Percentiles rank a stretch among this genome's conserved stretches.
Evolutionary conservation across 768 basidiomycete genomes (phyloP).

Genomic region (Pleurotus ostreatus): DNA sequence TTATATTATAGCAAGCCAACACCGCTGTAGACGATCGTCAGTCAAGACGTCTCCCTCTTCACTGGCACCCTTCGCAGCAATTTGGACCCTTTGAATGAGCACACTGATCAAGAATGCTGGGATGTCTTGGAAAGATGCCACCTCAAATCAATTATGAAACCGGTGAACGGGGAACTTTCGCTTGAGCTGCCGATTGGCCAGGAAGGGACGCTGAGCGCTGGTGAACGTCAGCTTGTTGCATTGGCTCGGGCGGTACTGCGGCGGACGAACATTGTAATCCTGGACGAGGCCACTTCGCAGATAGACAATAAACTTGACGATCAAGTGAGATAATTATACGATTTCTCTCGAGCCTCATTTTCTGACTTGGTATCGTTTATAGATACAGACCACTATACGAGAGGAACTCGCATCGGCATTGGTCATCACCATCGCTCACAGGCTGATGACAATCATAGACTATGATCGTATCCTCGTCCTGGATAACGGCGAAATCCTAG

Average conservation of each 20-base stretch:
- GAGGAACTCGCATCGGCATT: conserved; percentile 69
- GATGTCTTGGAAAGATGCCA: conserved; percentile 67
- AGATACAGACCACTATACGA: conserved; percentile 69
- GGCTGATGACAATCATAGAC: conserved; percentile 73
- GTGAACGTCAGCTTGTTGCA: conserved; percentile 74
- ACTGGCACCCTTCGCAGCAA: conserved; percentile 71
- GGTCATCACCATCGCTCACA: conserved; percentile 82
- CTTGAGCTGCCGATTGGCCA: conserved; percentile 65
- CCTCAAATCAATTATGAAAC: conserved; percentile 40
- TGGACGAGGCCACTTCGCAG: conserved; percentile 79
- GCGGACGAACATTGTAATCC: conserved; percentile 61
- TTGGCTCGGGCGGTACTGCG: conserved; percentile 67
- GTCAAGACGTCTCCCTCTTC: conserved; percentile 74
- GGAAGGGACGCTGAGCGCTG: conserved; percentile 63
- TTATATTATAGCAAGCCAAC: not conserved
- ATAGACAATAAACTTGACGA: conserved; percentile 71
- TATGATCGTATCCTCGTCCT: conserved; percentile 74
- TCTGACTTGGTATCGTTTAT: not conserved
- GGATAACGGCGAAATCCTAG: conserved; percentile 66
- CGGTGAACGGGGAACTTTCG: conserved; percentile 28
- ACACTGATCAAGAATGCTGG: conserved; percentile 57
- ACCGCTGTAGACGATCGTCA: conserved; percentile 56
- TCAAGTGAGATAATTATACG: conserved; percentile 35
- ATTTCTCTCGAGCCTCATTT: not conserved
- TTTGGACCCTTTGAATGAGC: conserved; percentile 61